A percentile compares a stretch with the other conserved stretches of the same genome.
These are phyloP conservation scores for Endoconidiophora polonica DNA, from an alignment of 2,329 filamentous ascomycete genomes.

Conservation along the genomic window DNA sequence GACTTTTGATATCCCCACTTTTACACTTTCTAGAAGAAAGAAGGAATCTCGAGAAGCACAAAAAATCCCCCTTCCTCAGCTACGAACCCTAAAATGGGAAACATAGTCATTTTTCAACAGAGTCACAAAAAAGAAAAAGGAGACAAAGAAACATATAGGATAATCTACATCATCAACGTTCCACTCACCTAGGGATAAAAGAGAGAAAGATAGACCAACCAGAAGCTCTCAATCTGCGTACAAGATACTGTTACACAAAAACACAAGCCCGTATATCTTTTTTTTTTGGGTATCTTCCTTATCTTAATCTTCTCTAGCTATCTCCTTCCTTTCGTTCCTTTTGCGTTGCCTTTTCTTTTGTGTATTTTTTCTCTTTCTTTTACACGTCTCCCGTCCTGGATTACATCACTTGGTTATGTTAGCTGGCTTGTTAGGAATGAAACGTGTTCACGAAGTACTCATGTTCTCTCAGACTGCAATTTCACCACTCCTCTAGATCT, in stretches of 20 bases:
- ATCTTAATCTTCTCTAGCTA: background rate
- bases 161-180: no score
- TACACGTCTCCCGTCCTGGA: no score
- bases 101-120: background rate
- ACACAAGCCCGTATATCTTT: no score
- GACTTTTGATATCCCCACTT: background rate
- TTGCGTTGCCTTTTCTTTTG: background rate
- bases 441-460: no score
- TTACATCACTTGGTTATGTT: no score
- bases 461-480: no score
- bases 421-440: no score
- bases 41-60: background rate
- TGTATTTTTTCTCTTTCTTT: background rate
- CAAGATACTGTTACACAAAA: background rate
- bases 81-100: conserved; percentile 11
- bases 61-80: background rate
- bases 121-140: background rate
- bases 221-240: background rate
- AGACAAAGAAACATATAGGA: background rate
- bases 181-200: background rate
- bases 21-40: background rate
- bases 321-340: background rate
- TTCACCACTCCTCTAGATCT: no score
- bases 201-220: background rate
- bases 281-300: background rate